These are phyloP conservation scores for Aspergillus ellipticus DNA, from an alignment of 495 filamentous ascomycete species.

Conservation along the genomic window DNA sequence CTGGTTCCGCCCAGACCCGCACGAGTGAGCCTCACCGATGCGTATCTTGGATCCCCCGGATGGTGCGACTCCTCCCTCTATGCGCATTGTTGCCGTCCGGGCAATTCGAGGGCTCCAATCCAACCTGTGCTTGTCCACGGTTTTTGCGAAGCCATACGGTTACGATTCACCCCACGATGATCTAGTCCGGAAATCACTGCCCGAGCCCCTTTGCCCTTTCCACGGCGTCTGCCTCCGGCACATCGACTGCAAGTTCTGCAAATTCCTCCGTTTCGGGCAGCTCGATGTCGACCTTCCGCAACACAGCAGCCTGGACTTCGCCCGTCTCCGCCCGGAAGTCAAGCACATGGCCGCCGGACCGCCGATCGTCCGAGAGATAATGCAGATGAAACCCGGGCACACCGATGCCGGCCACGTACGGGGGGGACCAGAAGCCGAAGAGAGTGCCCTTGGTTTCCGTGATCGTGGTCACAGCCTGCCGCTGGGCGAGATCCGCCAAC, in stretches of 20 bases:
- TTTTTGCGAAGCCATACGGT: too few species aligned
- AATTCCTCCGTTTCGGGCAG: not conserved
- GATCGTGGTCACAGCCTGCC: conserved; percentile 37
- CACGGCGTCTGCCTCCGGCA: not conserved
- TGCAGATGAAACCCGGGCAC: conserved; percentile 51
- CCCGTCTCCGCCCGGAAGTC: not conserved
- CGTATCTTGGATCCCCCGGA: too few species aligned
- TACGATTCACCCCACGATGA: too few species aligned
- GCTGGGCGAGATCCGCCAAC: conserved; percentile 36
- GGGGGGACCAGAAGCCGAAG: conserved; percentile 47
- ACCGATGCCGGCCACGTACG: conserved; percentile 44
- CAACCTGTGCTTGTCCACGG: too few species aligned
- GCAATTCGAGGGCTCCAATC: too few species aligned
- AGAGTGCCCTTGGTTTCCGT: conserved; percentile 35
- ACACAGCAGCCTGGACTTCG: not conserved
- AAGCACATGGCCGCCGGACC: not conserved
- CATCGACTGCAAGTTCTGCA: not conserved
- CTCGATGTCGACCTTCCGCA: not conserved
- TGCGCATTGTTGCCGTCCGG: too few species aligned
- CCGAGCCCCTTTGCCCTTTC: not conserved
- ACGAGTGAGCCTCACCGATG: too few species aligned
- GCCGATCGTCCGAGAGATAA: conserved; percentile 25
- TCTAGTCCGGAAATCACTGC: too few species aligned
- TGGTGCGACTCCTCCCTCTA: too few species aligned
- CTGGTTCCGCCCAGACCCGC: too few species aligned